Evolutionary conservation across 23 red algal species (phyloP).

Genomic region (Agarophyton chilense): DNA sequence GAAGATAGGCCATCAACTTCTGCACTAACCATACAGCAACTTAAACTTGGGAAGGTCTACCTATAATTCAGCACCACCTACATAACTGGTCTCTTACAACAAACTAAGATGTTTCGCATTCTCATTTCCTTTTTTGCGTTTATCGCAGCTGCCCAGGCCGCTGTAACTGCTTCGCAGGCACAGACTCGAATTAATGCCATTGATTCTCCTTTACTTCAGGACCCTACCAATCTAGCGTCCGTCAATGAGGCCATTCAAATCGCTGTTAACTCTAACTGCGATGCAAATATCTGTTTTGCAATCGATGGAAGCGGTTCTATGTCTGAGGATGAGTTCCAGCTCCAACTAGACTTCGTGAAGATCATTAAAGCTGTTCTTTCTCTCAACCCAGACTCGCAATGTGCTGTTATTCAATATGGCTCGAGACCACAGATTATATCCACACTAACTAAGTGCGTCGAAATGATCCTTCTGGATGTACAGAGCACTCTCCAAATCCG

Average conservation of each 20-base stretch:
- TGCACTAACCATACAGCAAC: no score
- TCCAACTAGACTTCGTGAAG: slow-evolving; percentile 34
- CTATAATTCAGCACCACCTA: no score
- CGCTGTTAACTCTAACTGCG: neutral
- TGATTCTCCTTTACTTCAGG: neutral
- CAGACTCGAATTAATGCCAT: neutral
- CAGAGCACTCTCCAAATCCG: neutral
- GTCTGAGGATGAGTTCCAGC: slow-evolving; percentile 18
- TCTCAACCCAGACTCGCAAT: neutral
- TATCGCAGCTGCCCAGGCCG: neutral
- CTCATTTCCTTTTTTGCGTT: neutral
- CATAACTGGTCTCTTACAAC: no score
- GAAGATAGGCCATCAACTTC: no score
- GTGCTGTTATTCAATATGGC: slow-evolving; percentile 27
- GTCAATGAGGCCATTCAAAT: neutral
- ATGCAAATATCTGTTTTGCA: slow-evolving; percentile 28
- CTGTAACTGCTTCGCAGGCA: neutral
- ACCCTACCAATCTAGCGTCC: neutral
- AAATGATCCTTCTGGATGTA: neutral
- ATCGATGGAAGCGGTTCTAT: slow-evolving; percentile 38
- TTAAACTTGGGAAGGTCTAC: no score
- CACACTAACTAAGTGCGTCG: neutral
- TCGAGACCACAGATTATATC: neutral
- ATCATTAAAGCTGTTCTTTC: slow-evolving; percentile 6
- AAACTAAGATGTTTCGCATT: neutral